phyloP scores from a whole-genome alignment of 805 yeast species.

The Kodamaea restingae region DNA sequence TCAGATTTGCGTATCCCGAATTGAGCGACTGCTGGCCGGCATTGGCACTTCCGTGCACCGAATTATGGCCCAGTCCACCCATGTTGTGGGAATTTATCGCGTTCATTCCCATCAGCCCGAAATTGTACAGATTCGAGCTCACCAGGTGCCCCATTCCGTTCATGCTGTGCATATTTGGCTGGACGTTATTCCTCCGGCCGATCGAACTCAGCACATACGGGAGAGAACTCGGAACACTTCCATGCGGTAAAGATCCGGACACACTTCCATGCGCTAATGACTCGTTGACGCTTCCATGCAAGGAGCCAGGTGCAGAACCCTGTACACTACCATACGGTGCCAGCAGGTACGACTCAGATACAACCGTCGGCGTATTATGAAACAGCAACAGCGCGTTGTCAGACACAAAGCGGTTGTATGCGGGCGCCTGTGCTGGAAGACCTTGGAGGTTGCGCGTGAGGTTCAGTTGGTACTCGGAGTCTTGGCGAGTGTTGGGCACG shows the following conservation, averaged over 20 bases:
- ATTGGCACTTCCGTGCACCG: too few relatives aligned
- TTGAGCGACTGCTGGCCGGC: too few relatives aligned
- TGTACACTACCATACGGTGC: constrained; percentile 3
- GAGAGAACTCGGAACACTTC: constrained; percentile 9
- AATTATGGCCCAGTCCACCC: too few relatives aligned
- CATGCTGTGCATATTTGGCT: too few relatives aligned
- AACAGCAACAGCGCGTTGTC: constrained; percentile 35
- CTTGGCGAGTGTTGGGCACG: too few relatives aligned
- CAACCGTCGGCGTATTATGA: constrained; percentile 43
- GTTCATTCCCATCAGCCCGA: too few relatives aligned
- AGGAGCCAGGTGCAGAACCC: constrained; percentile 4
- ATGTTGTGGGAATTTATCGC: too few relatives aligned
- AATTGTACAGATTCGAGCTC: too few relatives aligned
- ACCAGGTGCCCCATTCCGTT: too few relatives aligned
- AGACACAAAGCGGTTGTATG: constrained; percentile 3
- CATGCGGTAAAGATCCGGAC: constrained; percentile 9
- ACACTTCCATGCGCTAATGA: constrained; percentile 2
- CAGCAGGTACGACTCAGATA: constrained; percentile 41
- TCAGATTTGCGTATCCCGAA: too few relatives aligned
- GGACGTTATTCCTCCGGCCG: too few relatives aligned
- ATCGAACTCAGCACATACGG: constrained; percentile 1
- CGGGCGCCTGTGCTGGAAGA: constrained; percentile 5
- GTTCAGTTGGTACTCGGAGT: constrained; percentile 9
- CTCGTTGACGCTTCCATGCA: too few relatives aligned
- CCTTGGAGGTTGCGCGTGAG: constrained; percentile 8